Evolutionary conservation across 2,329 filamentous ascomycete species (phyloP), one percentile per base, ranked within the genome.

Genomic region (Chaetomium sp.): DNA sequence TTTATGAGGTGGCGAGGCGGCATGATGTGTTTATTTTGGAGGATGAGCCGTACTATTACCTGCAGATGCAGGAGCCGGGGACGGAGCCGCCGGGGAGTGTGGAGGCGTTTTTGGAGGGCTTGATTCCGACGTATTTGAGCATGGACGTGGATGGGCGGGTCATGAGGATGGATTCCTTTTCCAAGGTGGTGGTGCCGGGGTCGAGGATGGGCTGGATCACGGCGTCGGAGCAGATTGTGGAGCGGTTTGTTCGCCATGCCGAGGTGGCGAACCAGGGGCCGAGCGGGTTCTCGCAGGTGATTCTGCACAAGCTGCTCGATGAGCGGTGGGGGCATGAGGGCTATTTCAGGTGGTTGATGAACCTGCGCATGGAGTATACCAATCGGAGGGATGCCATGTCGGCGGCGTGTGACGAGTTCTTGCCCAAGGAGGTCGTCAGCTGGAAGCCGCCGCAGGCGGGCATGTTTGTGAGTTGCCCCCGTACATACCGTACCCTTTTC

Each of bases 21-120:
- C 92, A 97, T 76, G 91, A 97, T 74, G 73, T 97, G 49, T 90
- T 86, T 79, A 93, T 97, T 74, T 80, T 97, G 70, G 93, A 97
- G 79, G 93, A 97, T 74, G 93, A 97, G 75, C 93, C 93, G 1
- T 97, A 97, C 79, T 97, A 96, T 78, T 97, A 94, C 79, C 82
- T 97, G 42, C 93, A 97, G 77, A 91, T 93, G 90, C 87, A 93
- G 77, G 83, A 83, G 1, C 83, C 85, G 16, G 78, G 81, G 35
- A 76, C 82, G 68, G 77, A 81, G 19, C 76, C 83, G 0, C 77
- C 89, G 7, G 77, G 81, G 42, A 85, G 79, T 13, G 85, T 91
- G 62, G 85, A 89, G 4, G 88, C 90, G 12, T 97, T 97, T 76
- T 80, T 98, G 65, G 80, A 83, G 12, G 81, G 85, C 3, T 83